Evolutionary conservation across 306 rosid species (phyloP).

Genomic region (Malus sylvestris): DNA sequence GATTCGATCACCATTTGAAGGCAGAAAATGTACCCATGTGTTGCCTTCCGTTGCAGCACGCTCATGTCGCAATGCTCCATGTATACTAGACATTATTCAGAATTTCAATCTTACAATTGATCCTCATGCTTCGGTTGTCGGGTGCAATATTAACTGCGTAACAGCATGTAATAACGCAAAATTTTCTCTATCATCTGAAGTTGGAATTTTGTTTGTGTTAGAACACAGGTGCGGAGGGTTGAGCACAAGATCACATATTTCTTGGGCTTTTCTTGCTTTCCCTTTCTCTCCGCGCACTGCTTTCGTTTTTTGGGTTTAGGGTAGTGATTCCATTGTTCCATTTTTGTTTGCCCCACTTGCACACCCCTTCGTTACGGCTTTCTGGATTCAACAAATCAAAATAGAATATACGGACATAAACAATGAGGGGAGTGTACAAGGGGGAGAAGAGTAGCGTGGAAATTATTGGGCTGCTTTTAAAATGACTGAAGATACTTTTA

Average conservation of each 20-base stretch:
- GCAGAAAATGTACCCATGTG: background rate
- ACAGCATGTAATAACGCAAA: background rate
- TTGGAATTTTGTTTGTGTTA: background rate
- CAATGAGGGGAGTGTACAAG: too few relatives aligned
- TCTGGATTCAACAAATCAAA: too few relatives aligned
- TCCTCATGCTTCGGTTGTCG: background rate
- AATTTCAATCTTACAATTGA: background rate
- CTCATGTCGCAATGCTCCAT: background rate
- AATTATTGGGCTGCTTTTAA: too few relatives aligned
- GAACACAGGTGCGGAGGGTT: background rate
- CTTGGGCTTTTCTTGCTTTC: background rate
- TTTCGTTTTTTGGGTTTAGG: too few relatives aligned
- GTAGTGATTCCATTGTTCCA: too few relatives aligned
- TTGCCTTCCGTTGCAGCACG: background rate
- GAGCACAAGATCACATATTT: background rate
- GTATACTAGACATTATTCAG: background rate
- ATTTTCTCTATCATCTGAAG: background rate
- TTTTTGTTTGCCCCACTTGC: too few relatives aligned
- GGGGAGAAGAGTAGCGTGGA: too few relatives aligned
- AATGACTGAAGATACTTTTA: too few relatives aligned
- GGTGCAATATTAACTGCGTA: background rate
- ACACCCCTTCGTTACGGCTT: too few relatives aligned
- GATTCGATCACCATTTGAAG: background rate
- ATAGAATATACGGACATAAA: too few relatives aligned
- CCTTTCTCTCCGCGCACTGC: too few relatives aligned